Evolutionary conservation across 371 early-diverging fungal genomes (phyloP).

Genomic region (Nematocida sp.): DNA sequence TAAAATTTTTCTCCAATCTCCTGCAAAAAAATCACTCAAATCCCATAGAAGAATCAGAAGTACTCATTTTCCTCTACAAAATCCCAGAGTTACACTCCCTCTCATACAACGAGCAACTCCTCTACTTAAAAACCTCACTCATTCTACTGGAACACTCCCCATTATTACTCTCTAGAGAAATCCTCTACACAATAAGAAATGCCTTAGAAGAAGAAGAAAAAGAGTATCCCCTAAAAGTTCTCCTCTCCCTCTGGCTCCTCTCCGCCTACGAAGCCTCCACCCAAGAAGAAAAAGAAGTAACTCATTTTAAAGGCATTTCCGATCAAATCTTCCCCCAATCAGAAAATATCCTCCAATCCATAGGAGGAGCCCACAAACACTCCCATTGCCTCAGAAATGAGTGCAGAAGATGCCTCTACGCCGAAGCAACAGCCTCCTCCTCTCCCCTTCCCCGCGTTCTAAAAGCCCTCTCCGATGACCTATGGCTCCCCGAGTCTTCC

Average conservation of each 20-base stretch:
- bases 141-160: not conserved
- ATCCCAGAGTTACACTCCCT: not conserved
- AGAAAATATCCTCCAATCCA: too few relatives aligned
- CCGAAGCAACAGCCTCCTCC: not conserved
- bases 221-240: not conserved
- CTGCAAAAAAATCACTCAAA: too few relatives aligned
- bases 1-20: too few relatives aligned
- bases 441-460: constrained; percentile 1
- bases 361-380: constrained; percentile 1
- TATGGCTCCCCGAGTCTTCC: constrained; percentile 21
- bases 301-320: constrained; percentile 4
- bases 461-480: not conserved
- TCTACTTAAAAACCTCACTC: constrained; percentile 24
- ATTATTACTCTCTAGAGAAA: not conserved
- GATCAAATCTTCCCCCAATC: constrained; percentile 1
- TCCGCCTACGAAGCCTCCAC: not conserved
- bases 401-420: constrained; percentile 34
- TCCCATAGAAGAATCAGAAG: constrained; percentile 4
- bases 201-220: constrained; percentile 15
- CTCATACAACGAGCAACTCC: not conserved
- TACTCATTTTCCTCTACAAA: constrained; percentile 7
- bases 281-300: not conserved
- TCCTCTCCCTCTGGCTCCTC: not conserved
- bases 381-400: not conserved
- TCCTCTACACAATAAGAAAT: constrained; percentile 13